Conservation (phyloP, 2,329 filamentous ascomycete genomes). For the Ambrosiella xylebori region DNA sequence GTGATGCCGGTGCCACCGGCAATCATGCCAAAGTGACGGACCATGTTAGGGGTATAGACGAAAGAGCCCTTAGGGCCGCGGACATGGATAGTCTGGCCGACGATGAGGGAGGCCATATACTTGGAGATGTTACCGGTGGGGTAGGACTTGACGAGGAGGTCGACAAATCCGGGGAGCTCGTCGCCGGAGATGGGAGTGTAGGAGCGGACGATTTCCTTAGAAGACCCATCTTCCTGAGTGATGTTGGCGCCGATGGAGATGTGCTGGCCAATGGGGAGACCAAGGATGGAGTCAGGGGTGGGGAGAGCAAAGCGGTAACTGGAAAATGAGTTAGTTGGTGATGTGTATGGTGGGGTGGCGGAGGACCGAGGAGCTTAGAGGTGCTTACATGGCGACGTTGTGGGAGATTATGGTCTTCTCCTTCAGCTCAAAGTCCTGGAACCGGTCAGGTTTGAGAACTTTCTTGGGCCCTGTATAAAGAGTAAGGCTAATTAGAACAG, state of each 20-base stretch:
- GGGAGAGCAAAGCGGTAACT: constrained; percentile 90
- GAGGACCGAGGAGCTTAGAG: not conserved
- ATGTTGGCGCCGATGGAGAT: constrained; percentile 82
- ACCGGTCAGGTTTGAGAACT: constrained; percentile 69
- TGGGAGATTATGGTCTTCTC: constrained; percentile 94
- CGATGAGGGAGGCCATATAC: constrained; percentile 64
- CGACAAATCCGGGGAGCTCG: constrained; percentile 78
- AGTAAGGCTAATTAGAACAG: constrained; percentile 1
- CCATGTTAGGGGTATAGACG: constrained; percentile 95
- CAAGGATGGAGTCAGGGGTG: constrained; percentile 60
- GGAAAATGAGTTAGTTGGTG: constrained; percentile 5
- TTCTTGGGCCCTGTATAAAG: constrained; percentile 47
- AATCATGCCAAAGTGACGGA: constrained; percentile 92
- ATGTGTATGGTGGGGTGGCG: not conserved
- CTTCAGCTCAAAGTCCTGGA: constrained; percentile 83
- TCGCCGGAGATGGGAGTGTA: constrained; percentile 88
- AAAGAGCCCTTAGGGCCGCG: constrained; percentile 93
- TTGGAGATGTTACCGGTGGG: constrained; percentile 95
- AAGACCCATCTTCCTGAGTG: constrained; percentile 46
- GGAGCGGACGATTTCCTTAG: constrained; percentile 73
- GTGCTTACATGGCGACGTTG: constrained; percentile 79
- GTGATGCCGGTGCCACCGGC: constrained; percentile 95
- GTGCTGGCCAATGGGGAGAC: constrained; percentile 95
- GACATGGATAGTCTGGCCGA: constrained; percentile 80
- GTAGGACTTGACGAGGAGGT: constrained; percentile 96